Percentiles rank a stretch among this genome's conserved stretches.
phyloP scores from a whole-genome alignment of 305 asterid species.

The Ruellia speciosa region DNA sequence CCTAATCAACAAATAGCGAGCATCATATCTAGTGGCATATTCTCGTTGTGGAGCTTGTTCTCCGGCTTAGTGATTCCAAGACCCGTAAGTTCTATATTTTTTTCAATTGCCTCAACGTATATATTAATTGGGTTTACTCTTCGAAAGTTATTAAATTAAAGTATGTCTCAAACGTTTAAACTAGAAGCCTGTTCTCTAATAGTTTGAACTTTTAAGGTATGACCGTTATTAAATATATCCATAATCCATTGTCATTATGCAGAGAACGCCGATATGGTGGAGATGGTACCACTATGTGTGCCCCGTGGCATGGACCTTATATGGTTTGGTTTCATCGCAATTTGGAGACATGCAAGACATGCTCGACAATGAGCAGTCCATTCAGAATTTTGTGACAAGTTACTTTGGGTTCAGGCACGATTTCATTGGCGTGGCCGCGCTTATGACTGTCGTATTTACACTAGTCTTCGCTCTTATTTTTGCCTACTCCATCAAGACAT shows the following conservation, averaged over 20 bases:
- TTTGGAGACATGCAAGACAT: slow-evolving; percentile 22
- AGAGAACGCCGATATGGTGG: slow-evolving; percentile 47
- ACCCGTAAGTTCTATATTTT: background rate
- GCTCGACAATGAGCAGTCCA: slow-evolving; percentile 1
- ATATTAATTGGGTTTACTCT: too few species aligned
- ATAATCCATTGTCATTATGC: too few species aligned
- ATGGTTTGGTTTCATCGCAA: slow-evolving; percentile 35
- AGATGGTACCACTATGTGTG: slow-evolving; percentile 34
- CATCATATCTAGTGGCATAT: slow-evolving; percentile 28
- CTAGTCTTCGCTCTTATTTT: slow-evolving; percentile 21
- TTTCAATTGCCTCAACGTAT: background rate
- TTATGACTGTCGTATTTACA: slow-evolving; percentile 6
- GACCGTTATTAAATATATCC: too few species aligned
- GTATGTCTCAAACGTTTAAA: too few species aligned
- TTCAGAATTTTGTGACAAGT: slow-evolving; percentile 20
- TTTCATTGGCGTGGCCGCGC: slow-evolving; percentile 25
- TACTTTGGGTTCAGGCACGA: slow-evolving; percentile 29
- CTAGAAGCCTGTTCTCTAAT: too few species aligned
- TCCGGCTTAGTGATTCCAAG: slow-evolving; percentile 43
- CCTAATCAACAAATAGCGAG: slow-evolving; percentile 41
- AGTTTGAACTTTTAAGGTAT: too few species aligned
- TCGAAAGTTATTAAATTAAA: too few species aligned
- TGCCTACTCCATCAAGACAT: slow-evolving; percentile 21
- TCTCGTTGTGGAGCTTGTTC: slow-evolving; percentile 44
- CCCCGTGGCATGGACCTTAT: slow-evolving; percentile 34